These are phyloP conservation scores for Aspergillus nidulans DNA, from an alignment of 495 filamentous ascomycete species.

Conservation along the genomic window DNA sequence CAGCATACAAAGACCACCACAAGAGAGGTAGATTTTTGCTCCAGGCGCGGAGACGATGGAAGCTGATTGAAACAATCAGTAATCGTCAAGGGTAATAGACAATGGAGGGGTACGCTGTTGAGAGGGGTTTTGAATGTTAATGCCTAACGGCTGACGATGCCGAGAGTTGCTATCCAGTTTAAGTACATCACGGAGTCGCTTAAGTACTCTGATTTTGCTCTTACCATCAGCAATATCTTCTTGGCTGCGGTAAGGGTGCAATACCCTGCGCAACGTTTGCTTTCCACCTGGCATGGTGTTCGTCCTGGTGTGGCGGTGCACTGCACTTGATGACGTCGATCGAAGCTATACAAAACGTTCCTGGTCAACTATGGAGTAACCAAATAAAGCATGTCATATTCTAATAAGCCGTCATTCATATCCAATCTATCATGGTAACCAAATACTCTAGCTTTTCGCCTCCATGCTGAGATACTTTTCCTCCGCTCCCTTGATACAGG, in stretches of 20 bases:
- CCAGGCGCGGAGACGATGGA: neutral
- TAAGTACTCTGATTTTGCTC: neutral
- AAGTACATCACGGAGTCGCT: too few species aligned
- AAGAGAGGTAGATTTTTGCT: neutral
- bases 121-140: conserved; percentile 5
- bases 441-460: conserved; percentile 13
- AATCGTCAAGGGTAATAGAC: neutral
- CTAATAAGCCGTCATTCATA: neutral
- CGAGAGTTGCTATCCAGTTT: neutral
- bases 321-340: neutral
- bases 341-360: conserved; percentile 5
- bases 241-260: neutral
- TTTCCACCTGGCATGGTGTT: neutral
- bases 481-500: conserved; percentile 81
- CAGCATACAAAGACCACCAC: conserved; percentile 5
- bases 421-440: neutral
- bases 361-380: neutral
- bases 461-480: conserved; percentile 59
- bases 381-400: neutral
- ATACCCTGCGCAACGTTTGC: neutral
- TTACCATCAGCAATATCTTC: neutral
- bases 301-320: conserved; percentile 1
- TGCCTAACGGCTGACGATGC: conserved; percentile 2
- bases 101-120: neutral
- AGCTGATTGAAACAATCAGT: neutral